These are phyloP conservation scores for Dicorynia guianensis DNA, from an alignment of 306 rosid genomes.

Conservation along the genomic window DNA sequence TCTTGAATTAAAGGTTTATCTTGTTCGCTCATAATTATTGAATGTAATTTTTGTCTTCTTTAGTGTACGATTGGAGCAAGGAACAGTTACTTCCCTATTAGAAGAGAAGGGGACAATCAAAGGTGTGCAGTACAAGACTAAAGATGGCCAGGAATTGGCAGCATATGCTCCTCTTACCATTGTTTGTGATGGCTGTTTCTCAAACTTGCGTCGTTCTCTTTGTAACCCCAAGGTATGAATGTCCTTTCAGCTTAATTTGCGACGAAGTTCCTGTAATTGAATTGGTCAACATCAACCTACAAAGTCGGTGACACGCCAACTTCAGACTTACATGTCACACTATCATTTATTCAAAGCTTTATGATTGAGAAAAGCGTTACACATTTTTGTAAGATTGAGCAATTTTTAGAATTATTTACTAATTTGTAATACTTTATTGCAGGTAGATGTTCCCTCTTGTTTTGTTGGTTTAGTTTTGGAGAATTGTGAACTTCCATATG, in stretches of 20 bases:
- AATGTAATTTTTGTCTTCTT: conserved; percentile 15
- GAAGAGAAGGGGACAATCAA: conserved; percentile 82
- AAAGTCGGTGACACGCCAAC: conserved; percentile 3
- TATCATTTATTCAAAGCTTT: conserved; percentile 9
- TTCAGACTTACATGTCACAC: too few relatives aligned
- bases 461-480: conserved; percentile 88
- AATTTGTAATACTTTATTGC: conserved; percentile 39
- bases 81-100: conserved; percentile 89
- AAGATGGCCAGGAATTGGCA: conserved; percentile 68
- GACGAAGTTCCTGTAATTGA: background rate
- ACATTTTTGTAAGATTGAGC: conserved; percentile 5
- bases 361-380: background rate
- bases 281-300: conserved; percentile 14
- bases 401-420: conserved; percentile 18
- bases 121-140: conserved; percentile 87
- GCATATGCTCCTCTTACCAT: conserved; percentile 86
- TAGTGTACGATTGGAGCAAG: conserved; percentile 81
- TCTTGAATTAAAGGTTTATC: conserved; percentile 20
- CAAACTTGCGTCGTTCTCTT: conserved; percentile 92
- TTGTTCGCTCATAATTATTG: conserved; percentile 14
- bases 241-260: conserved; percentile 12
- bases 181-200: conserved; percentile 98
- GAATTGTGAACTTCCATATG: conserved; percentile 90
- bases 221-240: conserved; percentile 79
- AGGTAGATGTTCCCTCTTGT: conserved; percentile 95